Evolutionary conservation across 768 basidiomycete genomes (phyloP), one percentile per base, ranked within the genome.

Genomic region (Leccinum ochraceum): DNA sequence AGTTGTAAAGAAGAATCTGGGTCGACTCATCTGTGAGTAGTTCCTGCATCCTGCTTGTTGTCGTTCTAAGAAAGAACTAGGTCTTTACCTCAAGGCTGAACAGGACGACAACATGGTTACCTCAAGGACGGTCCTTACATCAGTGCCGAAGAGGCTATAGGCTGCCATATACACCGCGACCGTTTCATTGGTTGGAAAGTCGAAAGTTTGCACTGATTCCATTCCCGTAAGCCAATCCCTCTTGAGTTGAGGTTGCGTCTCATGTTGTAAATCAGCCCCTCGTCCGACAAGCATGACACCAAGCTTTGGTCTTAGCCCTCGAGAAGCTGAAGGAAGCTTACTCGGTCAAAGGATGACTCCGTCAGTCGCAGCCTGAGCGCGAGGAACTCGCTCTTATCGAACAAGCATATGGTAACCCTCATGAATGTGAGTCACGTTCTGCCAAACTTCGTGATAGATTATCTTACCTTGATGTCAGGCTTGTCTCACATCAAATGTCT

Each of bases 281-380:
- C 98, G 32, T 97, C 95, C 26, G 98, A 99, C 78, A 98, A 99
- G 78, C 97, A 99, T 70, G 97, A 99, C 75, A 98, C 97, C 20
- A 98, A 98, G 76, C 81, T 99, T 83, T 99, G 42, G 96, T 99
- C 7, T 81, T 99, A 36, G 96, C 97, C 0, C 83, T 99, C 46
- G 97, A 99, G 79, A 98, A 98, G 76, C 77, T 99, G 70, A 99
- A 99, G 79, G 97, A 98, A 77, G 97, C 97, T 4, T 99, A 99
- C 76, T 94, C 91, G 13, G 97, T 99, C 54, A 96, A 99, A 76
- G 96, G 90, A 39, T 93, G 97, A 65, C 80, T 99, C 53, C 98
- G 98, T 74, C 96, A 98, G 74, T 95, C 93, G 24, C 97, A 22
- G 22, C 22, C 22, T 22, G 22, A 99, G 74, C 88, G 97, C 69